Evolutionary conservation across 768 basidiomycete species (phyloP), one percentile per base, ranked within the genome.

Genomic region (Chlorophyllum brunneum): DNA sequence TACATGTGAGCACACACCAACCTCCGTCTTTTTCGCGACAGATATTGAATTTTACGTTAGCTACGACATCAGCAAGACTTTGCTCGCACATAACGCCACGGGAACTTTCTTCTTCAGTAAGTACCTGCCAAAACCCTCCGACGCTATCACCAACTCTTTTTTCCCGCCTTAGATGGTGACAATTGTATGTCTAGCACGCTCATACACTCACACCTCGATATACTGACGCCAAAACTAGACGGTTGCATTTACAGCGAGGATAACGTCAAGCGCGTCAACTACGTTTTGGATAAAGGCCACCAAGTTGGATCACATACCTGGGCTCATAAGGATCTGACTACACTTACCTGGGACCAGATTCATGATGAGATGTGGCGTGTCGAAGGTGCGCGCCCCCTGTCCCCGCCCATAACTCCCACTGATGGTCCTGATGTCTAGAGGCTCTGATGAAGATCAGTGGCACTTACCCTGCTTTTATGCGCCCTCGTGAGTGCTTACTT

Each of bases 51-150:
- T 18, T n/a, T 23, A 34, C 44, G 40, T 18, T 56, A 74, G 74
- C 16, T 56, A 70, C 30, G 67, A 72, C 36, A 56, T 75, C 41
- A 61, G 58, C 52, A 65, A 68, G 30, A 58, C 66, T 8, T 57
- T 75, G 20, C 44, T 54, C 4, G 65, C 63, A 26, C 65, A 67
- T 18, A 63, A 63, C 20, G 73, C 67, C 2, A 70, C 62, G 38
- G 75, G 69, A 1, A 76, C 76, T 0, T 78, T 76, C 55, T 75
- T 77, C 64, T 67, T 74, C 57, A 72, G 72, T 74, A 31, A 10
- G 65, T 61, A n/a, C 9, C 13, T 24, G 38, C 6, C 4, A n/a
- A n/a, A n/a, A n/a, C n/a, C n/a, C n/a, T 15, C 22, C 29, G 20
- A 27, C 15, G 39, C 11, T 39, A 18, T 30, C 23, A 20, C 20